Evolutionary conservation across 352 stramenopile species (phyloP).

Genomic region (Blastocystis sp.): DNA sequence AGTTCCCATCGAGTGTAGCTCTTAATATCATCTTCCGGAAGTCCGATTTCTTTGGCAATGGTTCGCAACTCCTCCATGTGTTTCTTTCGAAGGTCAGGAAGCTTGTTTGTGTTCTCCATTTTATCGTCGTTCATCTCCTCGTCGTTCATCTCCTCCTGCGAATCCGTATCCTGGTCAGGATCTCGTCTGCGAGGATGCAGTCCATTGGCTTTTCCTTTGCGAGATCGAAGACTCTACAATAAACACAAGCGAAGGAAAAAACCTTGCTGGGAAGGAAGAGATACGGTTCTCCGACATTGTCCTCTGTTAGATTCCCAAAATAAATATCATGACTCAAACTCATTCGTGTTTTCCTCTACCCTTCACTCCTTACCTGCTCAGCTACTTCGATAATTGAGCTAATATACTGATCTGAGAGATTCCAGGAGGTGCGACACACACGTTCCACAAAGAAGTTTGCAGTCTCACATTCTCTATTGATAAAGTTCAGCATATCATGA

Average conservation of each 20-base stretch:
- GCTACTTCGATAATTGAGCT: conserved; percentile 44
- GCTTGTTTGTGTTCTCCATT: background rate
- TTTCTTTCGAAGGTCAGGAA: background rate
- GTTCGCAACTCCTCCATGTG: background rate
- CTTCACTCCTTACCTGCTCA: background rate
- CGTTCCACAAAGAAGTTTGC: conserved; percentile 36
- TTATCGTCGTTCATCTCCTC: background rate
- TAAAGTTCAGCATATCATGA: background rate
- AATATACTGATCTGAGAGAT: conserved; percentile 47
- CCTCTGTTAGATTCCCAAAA: background rate
- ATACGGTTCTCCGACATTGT: conserved; percentile 33
- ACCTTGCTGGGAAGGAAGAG: conserved; percentile 42
- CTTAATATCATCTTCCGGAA: background rate
- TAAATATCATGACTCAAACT: background rate
- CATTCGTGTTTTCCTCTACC: conserved; percentile 44
- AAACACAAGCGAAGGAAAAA: background rate
- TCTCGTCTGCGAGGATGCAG: background rate
- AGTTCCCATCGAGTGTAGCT: background rate
- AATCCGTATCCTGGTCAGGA: conserved; percentile 27
- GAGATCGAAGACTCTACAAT: conserved; percentile 17
- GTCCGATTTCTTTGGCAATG: background rate
- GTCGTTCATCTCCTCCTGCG: background rate
- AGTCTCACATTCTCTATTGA: background rate
- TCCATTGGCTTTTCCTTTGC: conserved; percentile 2
- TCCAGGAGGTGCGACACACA: conserved; percentile 14